Evolutionary conservation across 208 protist genomes (phyloP), one percentile per base, ranked within the genome.

Genomic region (Trypanosoma vivax): DNA sequence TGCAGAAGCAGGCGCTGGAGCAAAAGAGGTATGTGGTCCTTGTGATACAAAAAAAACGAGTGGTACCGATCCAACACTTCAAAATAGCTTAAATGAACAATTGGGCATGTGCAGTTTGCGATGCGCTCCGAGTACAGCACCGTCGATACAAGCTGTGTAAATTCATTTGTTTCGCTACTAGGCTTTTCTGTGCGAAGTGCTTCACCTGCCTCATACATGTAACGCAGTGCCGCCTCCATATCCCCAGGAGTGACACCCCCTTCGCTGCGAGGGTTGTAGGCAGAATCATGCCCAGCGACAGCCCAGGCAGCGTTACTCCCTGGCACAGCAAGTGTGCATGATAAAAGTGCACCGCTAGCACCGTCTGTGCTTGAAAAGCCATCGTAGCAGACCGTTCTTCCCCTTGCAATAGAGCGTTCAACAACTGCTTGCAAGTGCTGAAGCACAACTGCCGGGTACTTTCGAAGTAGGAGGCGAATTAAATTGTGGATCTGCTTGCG

Each of bases 161-260:
- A 59, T 25, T 51, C 53, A 59, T 86, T 54, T 14, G 25, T 24
- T 2, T 29, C 33, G 54, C 82, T 67, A 18, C 54, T 45, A 27
- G 85, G 66, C 7, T 42, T 48, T 11, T 92, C 80, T 24, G 85
- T 65, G 24, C 70, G 58, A 16, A 88, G 35, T 1, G 70, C 60
- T 63, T 87, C 80, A 5, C 80, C 84, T 1, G 89, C 47, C 49
- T 92, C 84, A 46, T 88, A 89, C 19, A 92, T 54, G 52, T 83
- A 87, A 5, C 79, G 73, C 48, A 92, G 53, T 27, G 70, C 70
- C 7, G 78, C 84, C 58, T 92, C 79, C 24, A 74, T 53, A 7
- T 75, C 71, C 23, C 77, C 74, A 2, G 71, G 13, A 49, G 6
- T 48, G 21, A 14, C 30, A 21, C 2, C 27, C 14, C 1, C 28